These are phyloP conservation scores for Puccinia hordei DNA, from an alignment of 1,284 basidiomycete genomes.

Conservation along the genomic window DNA sequence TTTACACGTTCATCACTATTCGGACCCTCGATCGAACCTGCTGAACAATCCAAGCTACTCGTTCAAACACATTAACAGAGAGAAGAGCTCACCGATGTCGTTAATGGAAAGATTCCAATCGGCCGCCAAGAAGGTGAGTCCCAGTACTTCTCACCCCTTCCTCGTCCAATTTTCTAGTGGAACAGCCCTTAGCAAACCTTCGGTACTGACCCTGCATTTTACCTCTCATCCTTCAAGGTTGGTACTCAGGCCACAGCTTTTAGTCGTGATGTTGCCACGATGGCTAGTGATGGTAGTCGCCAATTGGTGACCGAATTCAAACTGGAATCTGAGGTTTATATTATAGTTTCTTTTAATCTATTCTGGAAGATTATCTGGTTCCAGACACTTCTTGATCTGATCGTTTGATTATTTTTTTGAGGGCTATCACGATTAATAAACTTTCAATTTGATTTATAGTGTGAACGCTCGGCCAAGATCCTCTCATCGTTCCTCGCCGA, in stretches of 20 bases:
- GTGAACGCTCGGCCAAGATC: slow-evolving; percentile 37
- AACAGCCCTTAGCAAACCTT: not conserved
- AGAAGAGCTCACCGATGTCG: slow-evolving; percentile 4
- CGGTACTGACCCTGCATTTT: not conserved
- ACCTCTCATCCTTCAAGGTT: not conserved
- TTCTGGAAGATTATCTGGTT: not conserved
- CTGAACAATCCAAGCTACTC: not conserved
- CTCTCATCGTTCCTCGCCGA: slow-evolving; percentile 68
- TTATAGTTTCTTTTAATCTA: slow-evolving; percentile 51
- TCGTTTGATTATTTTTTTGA: not conserved
- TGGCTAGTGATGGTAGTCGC: slow-evolving; percentile 43
- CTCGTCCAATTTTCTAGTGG: not conserved
- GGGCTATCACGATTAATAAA: not conserved
- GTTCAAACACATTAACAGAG: not conserved
- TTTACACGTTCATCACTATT: not conserved
- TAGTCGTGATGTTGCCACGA: slow-evolving; percentile 42
- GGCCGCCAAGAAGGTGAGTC: slow-evolving; percentile 37
- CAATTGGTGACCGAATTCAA: slow-evolving; percentile 47
- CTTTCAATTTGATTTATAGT: not conserved
- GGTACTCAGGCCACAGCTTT: slow-evolving; percentile 48
- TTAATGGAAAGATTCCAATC: slow-evolving; percentile 43
- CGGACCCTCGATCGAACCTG: not conserved
- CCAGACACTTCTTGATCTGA: not conserved
- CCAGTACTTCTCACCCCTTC: not conserved
- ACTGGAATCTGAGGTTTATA: slow-evolving; percentile 38